Evolutionary conservation across 192 early-diverging fungal species (phyloP).

Genomic region (Allomyces macrogynus): DNA sequence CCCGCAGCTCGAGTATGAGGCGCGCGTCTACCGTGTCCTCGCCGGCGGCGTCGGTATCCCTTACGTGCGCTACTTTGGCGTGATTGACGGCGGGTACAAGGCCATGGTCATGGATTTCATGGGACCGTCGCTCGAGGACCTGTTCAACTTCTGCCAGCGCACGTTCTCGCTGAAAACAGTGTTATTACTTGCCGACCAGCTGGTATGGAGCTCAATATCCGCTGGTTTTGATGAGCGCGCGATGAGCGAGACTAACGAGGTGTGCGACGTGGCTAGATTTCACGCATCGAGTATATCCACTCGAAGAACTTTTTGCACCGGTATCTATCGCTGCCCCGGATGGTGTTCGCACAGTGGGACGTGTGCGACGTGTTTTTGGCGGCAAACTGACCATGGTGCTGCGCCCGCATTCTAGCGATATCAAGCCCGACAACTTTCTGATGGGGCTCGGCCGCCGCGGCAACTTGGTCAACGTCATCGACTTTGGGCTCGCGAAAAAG

Average conservation of each 20-base stretch:
- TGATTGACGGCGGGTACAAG: slow-evolving; percentile 29
- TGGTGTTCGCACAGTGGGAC: too few relatives aligned
- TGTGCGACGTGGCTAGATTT: slow-evolving; percentile 18
- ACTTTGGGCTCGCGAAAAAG: slow-evolving; percentile 45
- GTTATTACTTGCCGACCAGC: slow-evolving; percentile 35
- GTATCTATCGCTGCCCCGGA: slow-evolving; percentile 6
- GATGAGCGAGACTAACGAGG: too few relatives aligned
- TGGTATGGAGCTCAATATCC: slow-evolving; percentile 13
- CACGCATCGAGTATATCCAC: slow-evolving; percentile 41
- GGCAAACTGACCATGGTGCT: too few relatives aligned
- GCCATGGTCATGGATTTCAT: slow-evolving; percentile 45
- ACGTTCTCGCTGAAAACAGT: slow-evolving; percentile 43
- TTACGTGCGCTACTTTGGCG: slow-evolving; percentile 38
- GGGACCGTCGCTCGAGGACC: slow-evolving; percentile 34
- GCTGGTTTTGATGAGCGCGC: not conserved
- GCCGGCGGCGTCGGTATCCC: slow-evolving; percentile 45
- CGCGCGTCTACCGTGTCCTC: slow-evolving; percentile 32
- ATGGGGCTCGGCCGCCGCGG: slow-evolving; percentile 39
- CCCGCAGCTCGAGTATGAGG: slow-evolving; percentile 43
- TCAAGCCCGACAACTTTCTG: slow-evolving; percentile 26
- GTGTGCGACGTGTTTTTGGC: too few relatives aligned
- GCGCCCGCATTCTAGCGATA: not conserved
- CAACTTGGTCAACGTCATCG: slow-evolving; percentile 44
- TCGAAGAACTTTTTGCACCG: slow-evolving; percentile 47
- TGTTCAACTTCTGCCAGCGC: slow-evolving; percentile 43